Percentiles rank a stretch among this genome's conserved stretches.
phyloP scores from a whole-genome alignment of 345 rosid genomes.

The Psidium guajava region DNA sequence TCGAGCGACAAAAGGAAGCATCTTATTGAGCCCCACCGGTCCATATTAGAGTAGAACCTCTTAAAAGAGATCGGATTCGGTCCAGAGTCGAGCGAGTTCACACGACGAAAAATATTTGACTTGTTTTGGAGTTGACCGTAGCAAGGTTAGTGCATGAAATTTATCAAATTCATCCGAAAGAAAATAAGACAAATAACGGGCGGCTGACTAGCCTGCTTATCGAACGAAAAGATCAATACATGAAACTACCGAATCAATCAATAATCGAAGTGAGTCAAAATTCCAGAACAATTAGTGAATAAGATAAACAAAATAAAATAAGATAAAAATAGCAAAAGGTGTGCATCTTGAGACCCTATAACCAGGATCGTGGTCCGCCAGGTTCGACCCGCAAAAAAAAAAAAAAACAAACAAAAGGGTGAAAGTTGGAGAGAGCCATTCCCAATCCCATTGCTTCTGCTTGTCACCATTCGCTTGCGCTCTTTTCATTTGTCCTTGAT shows the following conservation, averaged over 20 bases:
- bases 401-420: background rate
- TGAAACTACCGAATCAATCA: background rate
- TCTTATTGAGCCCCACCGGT: background rate
- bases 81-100: background rate
- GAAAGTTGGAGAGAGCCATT: background rate
- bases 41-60: background rate
- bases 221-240: background rate
- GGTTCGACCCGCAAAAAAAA: background rate
- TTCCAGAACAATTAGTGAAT: background rate
- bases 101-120: background rate
- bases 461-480: background rate
- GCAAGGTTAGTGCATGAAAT: background rate
- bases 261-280: background rate
- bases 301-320: background rate
- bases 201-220: background rate
- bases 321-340: background rate
- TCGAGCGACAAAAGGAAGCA: background rate
- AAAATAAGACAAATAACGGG: background rate
- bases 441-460: background rate
- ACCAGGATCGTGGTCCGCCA: background rate
- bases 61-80: background rate
- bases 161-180: background rate
- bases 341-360: background rate
- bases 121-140: background rate
- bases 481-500: background rate